A percentile compares a stretch with the other conserved stretches of the same genome.
Evolutionary conservation across 2,329 filamentous ascomycete genomes (phyloP).

Genomic region (Elsinoe perseae): DNA sequence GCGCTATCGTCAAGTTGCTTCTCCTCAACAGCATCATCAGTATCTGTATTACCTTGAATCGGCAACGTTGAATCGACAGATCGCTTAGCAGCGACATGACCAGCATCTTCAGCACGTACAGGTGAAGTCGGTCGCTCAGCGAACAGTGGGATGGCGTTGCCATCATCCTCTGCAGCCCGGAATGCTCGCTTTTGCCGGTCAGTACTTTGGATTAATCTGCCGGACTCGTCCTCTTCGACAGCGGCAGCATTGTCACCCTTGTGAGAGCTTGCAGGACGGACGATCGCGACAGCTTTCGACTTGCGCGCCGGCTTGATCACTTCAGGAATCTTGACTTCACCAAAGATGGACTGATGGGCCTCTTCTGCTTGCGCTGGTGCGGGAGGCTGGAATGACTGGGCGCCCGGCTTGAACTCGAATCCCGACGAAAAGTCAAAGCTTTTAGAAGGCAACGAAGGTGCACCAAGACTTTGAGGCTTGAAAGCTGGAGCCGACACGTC

Average conservation of each 20-base stretch:
- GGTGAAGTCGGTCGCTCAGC: slow-evolving; percentile 41
- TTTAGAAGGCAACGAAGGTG: slow-evolving; percentile 22
- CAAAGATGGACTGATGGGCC: slow-evolving; percentile 29
- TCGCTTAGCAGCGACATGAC: background rate
- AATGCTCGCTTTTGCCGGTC: slow-evolving; percentile 69
- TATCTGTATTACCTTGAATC: background rate
- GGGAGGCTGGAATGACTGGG: slow-evolving; percentile 21
- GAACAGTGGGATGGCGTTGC: slow-evolving; percentile 67
- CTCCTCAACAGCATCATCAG: background rate
- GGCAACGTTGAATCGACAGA: background rate
- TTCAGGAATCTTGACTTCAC: slow-evolving; percentile 53
- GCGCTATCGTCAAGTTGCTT: background rate
- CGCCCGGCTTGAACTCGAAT: slow-evolving; percentile 26
- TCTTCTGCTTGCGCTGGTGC: slow-evolving; percentile 33
- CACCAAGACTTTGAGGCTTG: slow-evolving; percentile 25
- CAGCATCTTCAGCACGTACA: background rate
- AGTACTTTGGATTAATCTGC: slow-evolving; percentile 55
- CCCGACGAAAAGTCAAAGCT: slow-evolving; percentile 33
- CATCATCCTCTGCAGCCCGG: slow-evolving; percentile 55
- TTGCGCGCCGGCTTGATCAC: slow-evolving; percentile 59
- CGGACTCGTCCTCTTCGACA: slow-evolving; percentile 50
- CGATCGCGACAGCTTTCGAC: slow-evolving; percentile 77
- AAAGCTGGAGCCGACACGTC: slow-evolving; percentile 49
- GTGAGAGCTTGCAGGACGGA: slow-evolving; percentile 38
- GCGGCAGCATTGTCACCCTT: slow-evolving; percentile 23